phyloP scores from a whole-genome alignment of 768 basidiomycete genomes.

The Termitomyces sp. region DNA sequence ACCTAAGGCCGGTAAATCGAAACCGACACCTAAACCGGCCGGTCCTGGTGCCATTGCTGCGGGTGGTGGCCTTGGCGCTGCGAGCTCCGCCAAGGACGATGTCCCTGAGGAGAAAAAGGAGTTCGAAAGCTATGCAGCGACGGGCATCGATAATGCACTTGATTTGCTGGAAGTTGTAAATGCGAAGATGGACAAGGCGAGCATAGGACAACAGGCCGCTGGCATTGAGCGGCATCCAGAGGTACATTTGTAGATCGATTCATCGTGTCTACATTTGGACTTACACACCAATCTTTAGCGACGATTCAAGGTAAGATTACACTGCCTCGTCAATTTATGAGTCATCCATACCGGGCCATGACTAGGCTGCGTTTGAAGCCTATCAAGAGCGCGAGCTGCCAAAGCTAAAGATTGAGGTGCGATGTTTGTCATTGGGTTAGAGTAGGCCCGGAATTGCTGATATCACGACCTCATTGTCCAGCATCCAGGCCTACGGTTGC shows the following conservation, averaged over 20 bases:
- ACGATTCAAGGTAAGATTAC: conserved; percentile 69
- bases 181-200: conserved; percentile 91
- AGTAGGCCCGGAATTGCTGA: neutral
- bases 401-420: conserved; percentile 65
- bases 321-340: neutral
- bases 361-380: conserved; percentile 80
- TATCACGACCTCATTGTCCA: conserved; percentile 23
- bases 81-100: conserved; percentile 14
- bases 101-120: conserved; percentile 26
- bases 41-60: conserved; percentile 85
- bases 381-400: conserved; percentile 87
- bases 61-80: conserved; percentile 41
- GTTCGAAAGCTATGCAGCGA: conserved; percentile 70
- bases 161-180: conserved; percentile 87
- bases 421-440: conserved; percentile 13
- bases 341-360: conserved; percentile 6
- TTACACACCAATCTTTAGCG: conserved; percentile 40
- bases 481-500: conserved; percentile 86
- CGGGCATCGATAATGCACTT: conserved; percentile 86
- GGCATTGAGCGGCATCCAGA: conserved; percentile 88
- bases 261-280: neutral
- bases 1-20: conserved; percentile 56
- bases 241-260: conserved; percentile 34
- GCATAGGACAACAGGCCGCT: conserved; percentile 82
- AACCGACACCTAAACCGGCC: conserved; percentile 58